Conservation (phyloP, 2,329 filamentous ascomycete species). For the Emydomyces testavorans region DNA sequence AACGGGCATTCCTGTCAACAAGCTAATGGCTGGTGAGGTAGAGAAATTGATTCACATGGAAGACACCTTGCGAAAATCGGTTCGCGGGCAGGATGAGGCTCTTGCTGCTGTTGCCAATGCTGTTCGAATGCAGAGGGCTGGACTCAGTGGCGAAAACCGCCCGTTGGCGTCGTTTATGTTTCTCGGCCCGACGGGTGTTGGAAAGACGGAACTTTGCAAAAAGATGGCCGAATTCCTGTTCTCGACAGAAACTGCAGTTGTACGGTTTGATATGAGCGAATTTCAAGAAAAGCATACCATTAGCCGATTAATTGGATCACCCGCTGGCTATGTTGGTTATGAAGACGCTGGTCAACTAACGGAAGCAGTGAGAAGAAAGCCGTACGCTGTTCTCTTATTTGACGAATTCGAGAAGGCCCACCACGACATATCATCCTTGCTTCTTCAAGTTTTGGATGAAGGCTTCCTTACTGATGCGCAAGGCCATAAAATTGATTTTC, state of each 20-base stretch:
- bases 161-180: slow-evolving; percentile 96
- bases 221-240: slow-evolving; percentile 89
- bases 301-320: slow-evolving; percentile 79
- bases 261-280: slow-evolving; percentile 95
- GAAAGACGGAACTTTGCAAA: slow-evolving; percentile 96
- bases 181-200: slow-evolving; percentile 88
- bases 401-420: slow-evolving; percentile 98
- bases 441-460: slow-evolving; percentile 91
- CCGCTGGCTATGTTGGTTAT: slow-evolving; percentile 91
- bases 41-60: slow-evolving; percentile 96
- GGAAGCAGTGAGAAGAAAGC: slow-evolving; percentile 86
- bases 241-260: slow-evolving; percentile 77
- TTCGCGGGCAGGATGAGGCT: slow-evolving; percentile 89
- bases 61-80: slow-evolving; percentile 67
- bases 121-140: slow-evolving; percentile 84
- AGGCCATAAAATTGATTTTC: slow-evolving; percentile 92
- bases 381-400: slow-evolving; percentile 86
- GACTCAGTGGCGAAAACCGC: slow-evolving; percentile 79
- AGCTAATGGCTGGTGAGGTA: slow-evolving; percentile 83
- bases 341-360: slow-evolving; percentile 94
- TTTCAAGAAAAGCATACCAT: slow-evolving; percentile 97
- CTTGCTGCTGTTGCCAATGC: slow-evolving; percentile 83
- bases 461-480: slow-evolving; percentile 92
- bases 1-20: slow-evolving; percentile 85
- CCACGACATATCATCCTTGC: slow-evolving; percentile 79